phyloP scores from a whole-genome alignment of 371 early-diverging fungal species.

The Circinella minor region DNA sequence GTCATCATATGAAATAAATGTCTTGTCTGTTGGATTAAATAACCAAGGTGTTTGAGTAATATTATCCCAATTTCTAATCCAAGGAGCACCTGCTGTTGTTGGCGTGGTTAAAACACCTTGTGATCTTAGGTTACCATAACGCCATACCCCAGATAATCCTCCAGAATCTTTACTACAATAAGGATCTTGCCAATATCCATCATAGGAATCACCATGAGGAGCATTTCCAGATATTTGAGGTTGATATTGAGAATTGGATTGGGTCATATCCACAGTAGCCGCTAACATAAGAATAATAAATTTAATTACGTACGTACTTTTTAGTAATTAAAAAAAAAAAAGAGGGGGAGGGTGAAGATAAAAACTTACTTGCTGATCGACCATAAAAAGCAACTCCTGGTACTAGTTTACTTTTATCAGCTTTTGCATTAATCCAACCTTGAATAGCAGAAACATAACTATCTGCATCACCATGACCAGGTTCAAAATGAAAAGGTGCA shows the following conservation, averaged over 20 bases:
- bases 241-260: constrained; percentile 33
- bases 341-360: background rate
- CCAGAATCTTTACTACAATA: constrained; percentile 26
- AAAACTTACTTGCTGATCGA: constrained; percentile 46
- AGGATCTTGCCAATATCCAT: constrained; percentile 26
- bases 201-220: constrained; percentile 42
- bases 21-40: constrained; percentile 54
- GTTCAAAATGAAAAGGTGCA: constrained; percentile 50
- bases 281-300: constrained; percentile 15
- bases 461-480: constrained; percentile 24
- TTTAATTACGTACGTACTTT: background rate
- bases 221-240: constrained; percentile 27
- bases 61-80: constrained; percentile 60
- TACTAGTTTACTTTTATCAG: constrained; percentile 61
- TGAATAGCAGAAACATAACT: constrained; percentile 54
- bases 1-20: constrained; percentile 67
- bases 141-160: constrained; percentile 53
- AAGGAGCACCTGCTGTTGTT: constrained; percentile 50
- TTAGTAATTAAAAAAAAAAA: background rate
- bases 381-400: constrained; percentile 74
- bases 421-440: constrained; percentile 59
- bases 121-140: constrained; percentile 54
- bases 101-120: constrained; percentile 53
- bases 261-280: constrained; percentile 36
- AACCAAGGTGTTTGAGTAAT: constrained; percentile 61